Base-by-base conservation (phyloP, 164 flowering plant species). In the Euptelea pleiosperma region DNA sequence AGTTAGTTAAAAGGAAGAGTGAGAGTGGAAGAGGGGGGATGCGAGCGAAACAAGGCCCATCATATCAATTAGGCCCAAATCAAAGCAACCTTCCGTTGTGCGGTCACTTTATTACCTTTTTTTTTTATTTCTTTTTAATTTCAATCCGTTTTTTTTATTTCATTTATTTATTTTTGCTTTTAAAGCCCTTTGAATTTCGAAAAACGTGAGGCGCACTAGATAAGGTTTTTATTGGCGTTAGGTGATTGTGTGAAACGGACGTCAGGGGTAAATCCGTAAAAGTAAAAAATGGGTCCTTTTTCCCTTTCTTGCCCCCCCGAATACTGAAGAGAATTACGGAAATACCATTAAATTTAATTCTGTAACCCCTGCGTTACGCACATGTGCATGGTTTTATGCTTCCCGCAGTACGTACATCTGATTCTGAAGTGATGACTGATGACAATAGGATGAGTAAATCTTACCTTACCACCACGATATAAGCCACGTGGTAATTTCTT, bases 51-150 rank as follows among this genome's bases (percentile, higher is more conserved):
- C 11, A 15, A 41, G 50, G 28, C 50, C 62, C 62, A 58, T 57
- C 63, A 65, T 65, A 58, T 42, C 31, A 11, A 26, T n/a, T 50
- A 12, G 56, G 57, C 42, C 35, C 57, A 31, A 40, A 41, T 34
- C 51, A 45, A 57, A 57, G 41, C 68, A 40, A 64, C 39, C 46
- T 46, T 40, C 35, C 2, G 26, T 45, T 49, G 37, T 55, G 42
- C 66, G 34, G 34, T 63, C 54, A 42, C 49, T 21, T 28, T 29
- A 28, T 21, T 22, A 8, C 18, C 8, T 46, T 46, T 46, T 46
- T 12, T 33, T 42, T 48, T 48, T 9, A 8, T 26, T 33, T n/a
- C 14, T 34, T 35, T 47, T 25, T 19, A 39, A 3, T 1, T n/a
- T n/a, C n/a, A n/a, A n/a, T n/a, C n/a, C n/a, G 4, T 9, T 18